Percentiles rank a stretch among this genome's conserved stretches.
Conservation (phyloP, 441 rosid species). For the Arabidopsis hybrid region DNA sequence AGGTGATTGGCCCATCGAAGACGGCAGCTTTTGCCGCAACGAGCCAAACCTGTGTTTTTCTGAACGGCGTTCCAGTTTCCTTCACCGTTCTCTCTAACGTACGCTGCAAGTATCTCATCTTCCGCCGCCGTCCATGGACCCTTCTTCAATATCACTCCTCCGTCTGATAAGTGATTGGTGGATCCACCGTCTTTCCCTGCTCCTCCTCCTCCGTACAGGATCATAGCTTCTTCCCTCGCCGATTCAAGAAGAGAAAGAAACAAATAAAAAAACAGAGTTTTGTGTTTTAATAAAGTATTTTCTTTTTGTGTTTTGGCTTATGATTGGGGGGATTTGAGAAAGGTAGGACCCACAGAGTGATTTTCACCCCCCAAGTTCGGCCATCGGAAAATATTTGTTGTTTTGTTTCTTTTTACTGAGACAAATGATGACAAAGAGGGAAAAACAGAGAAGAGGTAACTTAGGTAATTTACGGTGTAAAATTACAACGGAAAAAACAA, state of each 20-base stretch:
- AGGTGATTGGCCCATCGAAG: constrained; percentile 95
- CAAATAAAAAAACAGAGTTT: constrained; percentile 10
- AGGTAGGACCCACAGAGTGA: constrained; percentile 30
- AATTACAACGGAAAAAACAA: constrained; percentile 43
- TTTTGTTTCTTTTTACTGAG: constrained; percentile 3
- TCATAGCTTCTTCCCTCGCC: constrained; percentile 38
- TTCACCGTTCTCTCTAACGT: constrained; percentile 83
- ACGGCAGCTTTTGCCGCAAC: constrained; percentile 95
- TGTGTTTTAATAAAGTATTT: background rate
- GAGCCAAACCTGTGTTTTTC: constrained; percentile 74
- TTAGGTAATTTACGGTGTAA: constrained; percentile 28
- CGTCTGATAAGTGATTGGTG: constrained; percentile 33
- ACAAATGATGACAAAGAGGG: constrained; percentile 18
- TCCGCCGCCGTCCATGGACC: constrained; percentile 94
- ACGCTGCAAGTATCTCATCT: constrained; percentile 69
- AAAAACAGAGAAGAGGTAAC: constrained; percentile 10
- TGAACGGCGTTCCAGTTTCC: constrained; percentile 96
- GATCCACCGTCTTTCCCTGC: constrained; percentile 47
- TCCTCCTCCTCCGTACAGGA: constrained; percentile 44
- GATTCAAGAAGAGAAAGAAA: constrained; percentile 5
- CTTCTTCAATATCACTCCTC: constrained; percentile 59
- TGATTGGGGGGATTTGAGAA: constrained; percentile 26
- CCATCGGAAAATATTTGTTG: constrained; percentile 13
- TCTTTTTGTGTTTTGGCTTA: constrained; percentile 4
- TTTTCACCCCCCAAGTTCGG: constrained; percentile 37